These are phyloP conservation scores for Eruca vesicaria DNA, from an alignment of 441 rosid genomes.

Conservation along the genomic window DNA sequence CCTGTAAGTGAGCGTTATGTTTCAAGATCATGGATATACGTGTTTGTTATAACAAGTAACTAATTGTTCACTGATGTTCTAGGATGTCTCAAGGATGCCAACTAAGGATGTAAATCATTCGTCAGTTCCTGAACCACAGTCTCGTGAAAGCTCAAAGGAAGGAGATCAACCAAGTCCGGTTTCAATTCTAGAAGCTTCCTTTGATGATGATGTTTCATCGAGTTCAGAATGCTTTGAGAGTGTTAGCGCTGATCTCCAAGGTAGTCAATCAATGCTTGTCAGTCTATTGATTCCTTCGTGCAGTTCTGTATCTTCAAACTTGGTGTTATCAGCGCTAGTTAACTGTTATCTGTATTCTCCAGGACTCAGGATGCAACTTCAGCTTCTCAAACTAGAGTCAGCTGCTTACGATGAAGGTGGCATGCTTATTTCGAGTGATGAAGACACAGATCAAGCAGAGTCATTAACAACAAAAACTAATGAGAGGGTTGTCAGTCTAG, in stretches of 20 bases:
- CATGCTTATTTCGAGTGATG: slow-evolving; percentile 66
- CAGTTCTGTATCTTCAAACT: no score
- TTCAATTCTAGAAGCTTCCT: slow-evolving; percentile 90
- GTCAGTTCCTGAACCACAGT: slow-evolving; percentile 47
- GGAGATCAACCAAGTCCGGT: slow-evolving; percentile 94
- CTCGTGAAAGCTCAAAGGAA: slow-evolving; percentile 68
- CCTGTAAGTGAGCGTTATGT: slow-evolving; percentile 33
- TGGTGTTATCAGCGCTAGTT: no score
- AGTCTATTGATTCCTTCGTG: no score
- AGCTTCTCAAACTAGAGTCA: slow-evolving; percentile 84
- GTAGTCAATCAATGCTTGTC: slow-evolving; percentile 39
- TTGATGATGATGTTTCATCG: slow-evolving; percentile 70
- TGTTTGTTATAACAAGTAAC: neutral
- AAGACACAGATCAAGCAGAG: slow-evolving; percentile 47
- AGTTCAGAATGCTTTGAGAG: slow-evolving; percentile 93
- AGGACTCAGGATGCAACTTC: slow-evolving; percentile 97
- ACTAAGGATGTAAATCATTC: slow-evolving; percentile 38
- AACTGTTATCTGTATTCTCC: neutral
- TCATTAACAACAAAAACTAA: slow-evolving; percentile 31
- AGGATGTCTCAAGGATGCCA: slow-evolving; percentile 50
- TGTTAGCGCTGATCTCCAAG: slow-evolving; percentile 86
- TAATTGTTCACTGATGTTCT: slow-evolving; percentile 26
- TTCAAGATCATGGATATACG: slow-evolving; percentile 8
- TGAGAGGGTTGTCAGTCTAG: slow-evolving; percentile 29
- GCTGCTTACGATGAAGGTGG: slow-evolving; percentile 62